These are phyloP conservation scores for Cryptococcus deneoformans DNA, from an alignment of 1,284 basidiomycete genomes.

Conservation along the genomic window DNA sequence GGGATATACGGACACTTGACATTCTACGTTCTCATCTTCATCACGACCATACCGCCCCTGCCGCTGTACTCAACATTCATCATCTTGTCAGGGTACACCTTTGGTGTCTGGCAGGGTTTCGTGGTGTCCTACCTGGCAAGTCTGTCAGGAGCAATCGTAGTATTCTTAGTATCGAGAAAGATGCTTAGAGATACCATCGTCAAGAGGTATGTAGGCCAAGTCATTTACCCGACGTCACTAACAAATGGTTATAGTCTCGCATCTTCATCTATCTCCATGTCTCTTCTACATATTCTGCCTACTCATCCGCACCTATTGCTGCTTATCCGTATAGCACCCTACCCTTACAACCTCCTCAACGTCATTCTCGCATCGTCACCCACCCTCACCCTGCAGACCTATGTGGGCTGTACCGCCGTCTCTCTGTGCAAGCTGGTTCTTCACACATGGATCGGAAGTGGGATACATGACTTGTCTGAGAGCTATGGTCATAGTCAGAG, in stretches of 20 bases:
- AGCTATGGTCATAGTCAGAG: slow-evolving; percentile 8
- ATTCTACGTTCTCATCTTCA: slow-evolving; percentile 46
- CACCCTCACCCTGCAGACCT: slow-evolving; percentile 51
- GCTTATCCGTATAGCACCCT: slow-evolving; percentile 54
- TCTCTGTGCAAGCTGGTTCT: slow-evolving; percentile 53
- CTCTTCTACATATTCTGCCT: slow-evolving; percentile 43
- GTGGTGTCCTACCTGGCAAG: slow-evolving; percentile 53
- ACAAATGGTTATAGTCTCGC: slow-evolving; percentile 24
- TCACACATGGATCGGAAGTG: slow-evolving; percentile 42
- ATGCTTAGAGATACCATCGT: slow-evolving; percentile 39
- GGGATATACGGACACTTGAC: slow-evolving; percentile 44
- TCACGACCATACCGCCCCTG: slow-evolving; percentile 51
- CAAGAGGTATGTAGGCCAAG: slow-evolving; percentile 27
- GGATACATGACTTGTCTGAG: slow-evolving; percentile 37
- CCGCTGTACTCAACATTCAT: slow-evolving; percentile 56
- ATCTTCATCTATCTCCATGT: slow-evolving; percentile 38
- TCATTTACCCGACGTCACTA: background rate
- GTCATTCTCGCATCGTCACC: slow-evolving; percentile 54
- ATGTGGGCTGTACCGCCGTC: slow-evolving; percentile 53
- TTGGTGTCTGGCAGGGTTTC: slow-evolving; percentile 54
- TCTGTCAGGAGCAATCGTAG: slow-evolving; percentile 50
- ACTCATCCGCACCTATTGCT: slow-evolving; percentile 52
- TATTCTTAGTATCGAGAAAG: slow-evolving; percentile 50
- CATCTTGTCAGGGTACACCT: slow-evolving; percentile 54
- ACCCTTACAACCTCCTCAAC: slow-evolving; percentile 56